A percentile compares a stretch with the other conserved stretches of the same genome.
These are phyloP conservation scores for Phytophthora ramorum DNA, from an alignment of 352 stramenopile genomes.

Conservation along the genomic window DNA sequence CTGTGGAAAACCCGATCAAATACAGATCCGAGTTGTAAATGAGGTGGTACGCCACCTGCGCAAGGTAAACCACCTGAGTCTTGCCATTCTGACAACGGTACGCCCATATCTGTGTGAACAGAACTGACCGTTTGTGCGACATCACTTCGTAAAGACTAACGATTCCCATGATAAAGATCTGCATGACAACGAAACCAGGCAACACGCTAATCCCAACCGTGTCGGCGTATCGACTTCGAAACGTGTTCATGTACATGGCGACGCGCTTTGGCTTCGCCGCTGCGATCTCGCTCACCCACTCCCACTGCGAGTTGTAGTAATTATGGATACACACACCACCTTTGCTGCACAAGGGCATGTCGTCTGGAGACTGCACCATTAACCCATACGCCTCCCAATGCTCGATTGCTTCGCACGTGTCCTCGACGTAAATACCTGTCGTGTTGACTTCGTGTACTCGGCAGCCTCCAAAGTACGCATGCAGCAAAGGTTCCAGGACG, in stretches of 20 bases:
- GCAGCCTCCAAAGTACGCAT: conserved; percentile 13
- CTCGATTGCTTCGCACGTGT: neutral
- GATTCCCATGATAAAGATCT: conserved; percentile 40
- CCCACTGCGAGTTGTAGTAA: conserved; percentile 40
- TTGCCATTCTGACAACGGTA: conserved; percentile 5
- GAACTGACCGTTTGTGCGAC: too few relatives aligned
- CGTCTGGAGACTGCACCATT: conserved; percentile 39
- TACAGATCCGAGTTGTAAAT: conserved; percentile 35
- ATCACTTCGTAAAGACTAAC: conserved; percentile 19
- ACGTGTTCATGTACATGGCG: conserved; percentile 28
- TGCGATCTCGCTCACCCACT: conserved; percentile 24
- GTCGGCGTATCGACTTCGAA: conserved; percentile 25
- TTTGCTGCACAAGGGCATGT: conserved; percentile 34
- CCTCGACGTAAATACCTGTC: conserved; percentile 12
- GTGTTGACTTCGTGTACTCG: conserved; percentile 18
- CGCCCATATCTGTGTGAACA: too few relatives aligned
- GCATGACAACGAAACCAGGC: conserved; percentile 31
- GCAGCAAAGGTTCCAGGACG: conserved; percentile 8
- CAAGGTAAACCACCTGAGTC: conserved; percentile 30
- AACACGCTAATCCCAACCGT: conserved; percentile 24
- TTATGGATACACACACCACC: conserved; percentile 37
- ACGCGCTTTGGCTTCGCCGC: conserved; percentile 13
- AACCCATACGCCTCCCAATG: conserved; percentile 37
- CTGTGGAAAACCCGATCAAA: conserved; percentile 28
- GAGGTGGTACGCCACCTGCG: conserved; percentile 29